Evolutionary conservation across 768 basidiomycete genomes (phyloP), one percentile per base, ranked within the genome.

Genomic region (Trametes elegans): DNA sequence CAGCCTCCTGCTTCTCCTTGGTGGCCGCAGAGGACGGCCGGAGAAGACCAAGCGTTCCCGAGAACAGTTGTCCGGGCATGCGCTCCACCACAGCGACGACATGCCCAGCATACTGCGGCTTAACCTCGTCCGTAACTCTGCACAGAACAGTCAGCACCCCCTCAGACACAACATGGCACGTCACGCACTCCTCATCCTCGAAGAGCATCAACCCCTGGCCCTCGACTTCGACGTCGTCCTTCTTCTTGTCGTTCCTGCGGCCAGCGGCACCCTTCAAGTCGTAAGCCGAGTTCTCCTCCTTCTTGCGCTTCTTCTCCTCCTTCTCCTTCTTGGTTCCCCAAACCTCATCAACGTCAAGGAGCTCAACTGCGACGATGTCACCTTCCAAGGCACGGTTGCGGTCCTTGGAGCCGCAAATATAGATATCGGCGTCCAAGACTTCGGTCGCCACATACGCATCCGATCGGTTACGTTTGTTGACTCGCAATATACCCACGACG

Each of bases 311-410:
- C 87, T 99, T 99, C 77, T 98, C 97, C 71, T 98, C 97, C 75
- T 99, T 99, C 76, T 99, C 97, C 74, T 99, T 99, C 80, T 99
- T 99, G 5, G 97, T 97, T 8, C 90, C 88, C 92, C 92, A 92
- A 13, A 97, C 95, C 72, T 98, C 95, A 65, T 98, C 94, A 23
- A 98, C 96, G 64, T 99, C 97, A 51, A 99, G 80, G 40, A 99
- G 81, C 71, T 99, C 97, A 21, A 99, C 92, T 19, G 96, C 97
- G 54, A 99, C 93, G 53, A 98, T 96, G 67, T 99, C 97, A 23
- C 97, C 97, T 70, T 99, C 97, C 32, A 99, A 79, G 35, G 97
- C 97, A 61, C 97, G 87, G 68, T 99, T 99, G 60, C 97, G 90
- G 71, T 99, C 97, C 69, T 98, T 98, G 29, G 95, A 98, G 38